Percentiles rank a stretch among this genome's conserved stretches.
Evolutionary conservation across 2,329 filamentous ascomycete species (phyloP).

Genomic region (Bipolaris gigantea): DNA sequence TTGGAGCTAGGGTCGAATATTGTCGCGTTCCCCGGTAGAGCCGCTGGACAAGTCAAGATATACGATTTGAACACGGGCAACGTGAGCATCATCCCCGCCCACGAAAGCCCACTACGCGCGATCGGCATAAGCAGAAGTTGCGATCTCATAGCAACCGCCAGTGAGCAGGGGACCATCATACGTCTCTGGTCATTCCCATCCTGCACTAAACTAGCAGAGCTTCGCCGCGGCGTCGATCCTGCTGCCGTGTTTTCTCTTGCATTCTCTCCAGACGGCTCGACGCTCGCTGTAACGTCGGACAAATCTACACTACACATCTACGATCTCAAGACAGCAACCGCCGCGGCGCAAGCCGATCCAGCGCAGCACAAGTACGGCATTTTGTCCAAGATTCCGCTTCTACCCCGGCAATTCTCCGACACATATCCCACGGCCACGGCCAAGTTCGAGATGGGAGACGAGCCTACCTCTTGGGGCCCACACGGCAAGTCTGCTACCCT

Average conservation of each 20-base stretch:
- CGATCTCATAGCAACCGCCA: constrained; percentile 82
- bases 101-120: constrained; percentile 76
- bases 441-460: constrained; percentile 82
- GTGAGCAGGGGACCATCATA: constrained; percentile 88
- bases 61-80: constrained; percentile 76
- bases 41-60: constrained; percentile 83
- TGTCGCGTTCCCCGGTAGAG: constrained; percentile 85
- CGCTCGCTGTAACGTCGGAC: constrained; percentile 91
- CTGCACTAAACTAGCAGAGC: constrained; percentile 78
- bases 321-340: constrained; percentile 63
- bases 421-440: constrained; percentile 81
- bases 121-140: constrained; percentile 80
- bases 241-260: constrained; percentile 85
- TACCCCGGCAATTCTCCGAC: constrained; percentile 87
- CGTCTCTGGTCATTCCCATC: constrained; percentile 81
- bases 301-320: constrained; percentile 96
- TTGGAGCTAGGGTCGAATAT: constrained; percentile 74
- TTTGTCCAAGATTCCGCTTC: constrained; percentile 77
- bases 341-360: constrained; percentile 15
- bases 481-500: constrained; percentile 40
- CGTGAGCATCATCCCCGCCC: constrained; percentile 91
- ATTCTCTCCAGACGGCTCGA: constrained; percentile 78
- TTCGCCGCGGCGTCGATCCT: constrained; percentile 85
- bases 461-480: constrained; percentile 50
- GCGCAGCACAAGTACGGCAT: constrained; percentile 73